Evolutionary conservation across 106 monocot genomes (phyloP).

Genomic region (Posidonia australis): DNA sequence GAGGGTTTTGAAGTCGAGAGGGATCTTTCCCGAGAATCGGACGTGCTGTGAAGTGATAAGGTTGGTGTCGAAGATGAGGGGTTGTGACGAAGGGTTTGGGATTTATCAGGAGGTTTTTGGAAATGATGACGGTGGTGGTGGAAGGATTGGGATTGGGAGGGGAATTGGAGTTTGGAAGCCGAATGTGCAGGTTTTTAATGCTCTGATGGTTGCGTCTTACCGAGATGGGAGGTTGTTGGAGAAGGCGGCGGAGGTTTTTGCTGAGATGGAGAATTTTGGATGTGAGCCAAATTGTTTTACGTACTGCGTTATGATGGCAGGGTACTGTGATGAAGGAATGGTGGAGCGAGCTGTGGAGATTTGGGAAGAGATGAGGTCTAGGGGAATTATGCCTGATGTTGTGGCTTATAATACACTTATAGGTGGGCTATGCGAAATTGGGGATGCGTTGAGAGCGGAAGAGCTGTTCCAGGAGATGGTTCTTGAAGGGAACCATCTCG

Average conservation of each 20-base stretch:
- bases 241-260: constrained; percentile 7
- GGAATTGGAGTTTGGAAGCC: constrained; percentile 3
- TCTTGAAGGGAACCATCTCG: constrained; percentile 15
- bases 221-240: constrained; percentile 31
- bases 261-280: constrained; percentile 35
- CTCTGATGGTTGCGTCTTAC: constrained; percentile 39
- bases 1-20: constrained; percentile 17
- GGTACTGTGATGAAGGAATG: constrained; percentile 33
- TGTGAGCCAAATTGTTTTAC: constrained; percentile 42
- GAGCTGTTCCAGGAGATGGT: constrained; percentile 52
- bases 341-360: constrained; percentile 26
- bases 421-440: constrained; percentile 27
- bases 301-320: constrained; percentile 49
- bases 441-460: constrained; percentile 33
- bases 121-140: background rate
- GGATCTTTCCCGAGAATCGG: constrained; percentile 21
- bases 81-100: constrained; percentile 28
- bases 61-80: constrained; percentile 6
- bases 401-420: constrained; percentile 63
- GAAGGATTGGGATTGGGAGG: background rate
- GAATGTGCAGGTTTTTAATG: constrained; percentile 39
- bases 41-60: constrained; percentile 39
- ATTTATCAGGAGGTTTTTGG: constrained; percentile 40
- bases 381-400: constrained; percentile 29
- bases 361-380: constrained; percentile 42